Conservation (phyloP, 139 green algal genomes). For the Picochlorum sp. region DNA sequence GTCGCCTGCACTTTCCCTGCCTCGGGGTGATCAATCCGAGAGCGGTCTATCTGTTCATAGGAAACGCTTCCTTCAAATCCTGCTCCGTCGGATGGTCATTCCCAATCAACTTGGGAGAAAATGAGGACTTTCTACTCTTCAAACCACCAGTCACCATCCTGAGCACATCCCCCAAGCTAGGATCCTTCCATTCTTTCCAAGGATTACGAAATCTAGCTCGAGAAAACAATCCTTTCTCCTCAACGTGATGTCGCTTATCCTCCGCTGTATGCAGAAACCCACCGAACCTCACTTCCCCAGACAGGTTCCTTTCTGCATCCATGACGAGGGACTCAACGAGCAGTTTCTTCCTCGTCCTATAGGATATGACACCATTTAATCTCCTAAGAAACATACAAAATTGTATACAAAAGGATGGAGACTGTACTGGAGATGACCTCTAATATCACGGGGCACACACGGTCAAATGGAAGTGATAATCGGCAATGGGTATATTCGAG, state of each 20-base stretch:
- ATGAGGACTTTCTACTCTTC: not conserved
- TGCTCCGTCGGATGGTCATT: slow-evolving; percentile 6
- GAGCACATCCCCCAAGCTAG: slow-evolving; percentile 12
- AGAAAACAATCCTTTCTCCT: not conserved
- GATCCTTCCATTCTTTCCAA: slow-evolving; percentile 28
- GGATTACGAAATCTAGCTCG: slow-evolving; percentile 30
- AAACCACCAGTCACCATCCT: slow-evolving; percentile 9
- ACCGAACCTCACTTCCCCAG: too few relatives aligned
- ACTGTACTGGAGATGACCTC: too few relatives aligned
- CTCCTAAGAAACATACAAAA: too few relatives aligned
- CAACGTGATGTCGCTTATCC: not conserved
- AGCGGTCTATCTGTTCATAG: slow-evolving; percentile 13
- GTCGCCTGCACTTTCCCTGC: slow-evolving; percentile 33
- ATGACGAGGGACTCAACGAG: too few relatives aligned
- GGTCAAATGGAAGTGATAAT: too few relatives aligned
- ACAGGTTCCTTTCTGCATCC: too few relatives aligned
- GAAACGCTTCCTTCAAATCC: slow-evolving; percentile 24
- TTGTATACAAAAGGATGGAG: too few relatives aligned
- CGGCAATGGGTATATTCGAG: too few relatives aligned
- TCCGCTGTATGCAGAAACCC: not conserved
- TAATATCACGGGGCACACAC: too few relatives aligned
- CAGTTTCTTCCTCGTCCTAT: too few relatives aligned
- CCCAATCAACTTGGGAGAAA: slow-evolving; percentile 8
- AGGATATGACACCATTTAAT: too few relatives aligned
- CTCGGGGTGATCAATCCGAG: slow-evolving; percentile 3